Percentiles rank a stretch among this genome's conserved stretches.
These are phyloP conservation scores for Taphrina communis DNA, from an alignment of 1,139 yeast species.

Conservation along the genomic window DNA sequence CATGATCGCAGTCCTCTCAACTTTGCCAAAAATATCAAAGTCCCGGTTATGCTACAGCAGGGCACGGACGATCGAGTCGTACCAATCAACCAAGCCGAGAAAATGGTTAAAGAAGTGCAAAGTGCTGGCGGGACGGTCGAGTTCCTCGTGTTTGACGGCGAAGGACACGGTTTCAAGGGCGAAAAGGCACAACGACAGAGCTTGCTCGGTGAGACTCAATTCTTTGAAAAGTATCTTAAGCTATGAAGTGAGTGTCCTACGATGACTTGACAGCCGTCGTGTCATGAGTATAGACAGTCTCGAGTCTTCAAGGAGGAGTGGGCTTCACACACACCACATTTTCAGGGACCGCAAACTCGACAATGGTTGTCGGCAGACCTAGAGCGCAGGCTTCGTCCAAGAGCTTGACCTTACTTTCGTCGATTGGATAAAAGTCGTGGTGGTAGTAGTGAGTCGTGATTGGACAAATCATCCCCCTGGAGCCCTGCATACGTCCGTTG, in stretches of 20 bases:
- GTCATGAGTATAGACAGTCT: no score
- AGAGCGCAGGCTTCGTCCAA: not conserved
- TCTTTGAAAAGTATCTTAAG: conserved; percentile 25
- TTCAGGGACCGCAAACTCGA: not conserved
- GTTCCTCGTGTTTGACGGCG: conserved; percentile 31
- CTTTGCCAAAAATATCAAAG: conserved; percentile 28
- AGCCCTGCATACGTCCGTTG: not conserved
- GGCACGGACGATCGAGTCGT: conserved; percentile 39
- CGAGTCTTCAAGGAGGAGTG: no score
- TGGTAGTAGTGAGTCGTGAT: not conserved
- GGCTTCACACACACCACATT: no score
- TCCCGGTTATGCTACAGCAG: conserved; percentile 32
- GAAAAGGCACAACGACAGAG: conserved; percentile 29
- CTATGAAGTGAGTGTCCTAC: not conserved
- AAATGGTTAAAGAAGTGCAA: conserved; percentile 32
- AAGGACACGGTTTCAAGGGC: conserved; percentile 38
- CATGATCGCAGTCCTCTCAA: conserved; percentile 29
- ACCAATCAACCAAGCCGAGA: conserved; percentile 32
- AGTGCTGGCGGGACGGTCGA: conserved; percentile 29
- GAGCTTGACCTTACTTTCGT: not conserved
- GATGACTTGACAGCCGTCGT: no score
- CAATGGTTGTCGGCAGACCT: not conserved
- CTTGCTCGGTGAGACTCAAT: conserved; percentile 21
- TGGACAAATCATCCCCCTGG: conserved; percentile 1
- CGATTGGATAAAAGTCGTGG: not conserved